Conservation (phyloP, 257 asterid genomes). For the Nicotiana obtusifolia region DNA sequence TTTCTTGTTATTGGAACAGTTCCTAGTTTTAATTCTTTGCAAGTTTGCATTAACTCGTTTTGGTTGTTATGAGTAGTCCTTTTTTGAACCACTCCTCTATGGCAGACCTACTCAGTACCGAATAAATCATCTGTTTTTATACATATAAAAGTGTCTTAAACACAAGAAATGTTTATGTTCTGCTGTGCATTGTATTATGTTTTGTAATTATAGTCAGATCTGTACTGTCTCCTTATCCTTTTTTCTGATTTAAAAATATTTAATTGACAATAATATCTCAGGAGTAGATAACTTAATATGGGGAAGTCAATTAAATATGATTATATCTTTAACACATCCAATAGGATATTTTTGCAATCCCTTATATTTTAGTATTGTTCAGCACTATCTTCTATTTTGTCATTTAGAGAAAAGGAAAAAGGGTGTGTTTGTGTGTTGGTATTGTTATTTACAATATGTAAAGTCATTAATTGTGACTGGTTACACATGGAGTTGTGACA, state of each 20-base stretch:
- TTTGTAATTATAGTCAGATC: neutral
- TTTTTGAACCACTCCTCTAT: constrained; percentile 23
- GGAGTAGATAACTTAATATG: neutral
- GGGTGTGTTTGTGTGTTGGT: neutral
- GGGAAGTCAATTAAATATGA: neutral
- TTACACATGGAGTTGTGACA: constrained; percentile 11
- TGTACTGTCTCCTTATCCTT: constrained; percentile 3
- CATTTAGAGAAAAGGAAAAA: neutral
- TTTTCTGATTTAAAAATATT: neutral
- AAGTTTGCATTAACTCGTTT: constrained; percentile 31
- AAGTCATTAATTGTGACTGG: constrained; percentile 38
- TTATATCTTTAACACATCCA: neutral
- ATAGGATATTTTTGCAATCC: neutral
- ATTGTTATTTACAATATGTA: constrained; percentile 29
- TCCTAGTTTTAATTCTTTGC: neutral
- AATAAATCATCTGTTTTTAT: neutral
- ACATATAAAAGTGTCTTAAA: neutral
- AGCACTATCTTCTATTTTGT: neutral
- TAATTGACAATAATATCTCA: neutral
- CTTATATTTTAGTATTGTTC: neutral
- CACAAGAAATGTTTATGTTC: neutral
- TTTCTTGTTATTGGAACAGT: constrained; percentile 7
- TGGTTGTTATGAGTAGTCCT: constrained; percentile 21
- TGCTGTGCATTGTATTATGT: neutral
- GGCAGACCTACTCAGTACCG: constrained; percentile 37